phyloP scores from a whole-genome alignment of 805 yeast genomes.

The Yamadazyma sp. region DNA sequence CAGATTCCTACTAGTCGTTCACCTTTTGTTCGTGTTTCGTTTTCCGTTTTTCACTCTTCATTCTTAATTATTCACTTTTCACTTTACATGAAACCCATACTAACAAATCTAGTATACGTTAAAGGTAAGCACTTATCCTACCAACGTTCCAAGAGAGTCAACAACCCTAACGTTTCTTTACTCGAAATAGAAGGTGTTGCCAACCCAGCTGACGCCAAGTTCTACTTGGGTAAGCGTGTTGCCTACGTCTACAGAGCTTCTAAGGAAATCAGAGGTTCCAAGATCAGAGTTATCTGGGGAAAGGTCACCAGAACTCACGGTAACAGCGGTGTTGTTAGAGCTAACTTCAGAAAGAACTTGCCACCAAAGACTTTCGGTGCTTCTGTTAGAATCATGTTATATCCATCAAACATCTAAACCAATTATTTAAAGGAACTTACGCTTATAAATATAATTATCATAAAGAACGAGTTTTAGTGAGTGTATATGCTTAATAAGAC shows the following conservation, averaged over 20 bases:
- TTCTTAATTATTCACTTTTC: too few species aligned
- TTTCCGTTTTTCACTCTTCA: too few species aligned
- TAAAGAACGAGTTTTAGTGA: conserved; percentile 13
- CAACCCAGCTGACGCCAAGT: conserved; percentile 90
- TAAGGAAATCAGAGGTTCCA: conserved; percentile 97
- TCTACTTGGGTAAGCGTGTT: conserved; percentile 99
- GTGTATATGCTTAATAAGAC: conserved; percentile 10
- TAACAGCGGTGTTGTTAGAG: conserved; percentile 97
- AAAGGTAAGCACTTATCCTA: conserved; percentile 99
- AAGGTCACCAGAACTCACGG: conserved; percentile 99
- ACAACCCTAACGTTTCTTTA: conserved; percentile 97
- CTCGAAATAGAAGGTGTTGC: conserved; percentile 96
- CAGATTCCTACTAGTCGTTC: too few species aligned
- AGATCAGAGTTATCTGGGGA: conserved; percentile 99
- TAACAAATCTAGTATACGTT: conserved; percentile 81
- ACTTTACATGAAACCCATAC: conserved; percentile 20
- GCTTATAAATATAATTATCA: conserved; percentile 17
- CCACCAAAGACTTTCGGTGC: conserved; percentile 99
- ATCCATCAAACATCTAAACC: conserved; percentile 97
- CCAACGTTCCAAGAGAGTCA: conserved; percentile 98
- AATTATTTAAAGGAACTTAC: conserved; percentile 13
- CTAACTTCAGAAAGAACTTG: conserved; percentile 97
- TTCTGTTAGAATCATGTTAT: conserved; percentile 98
- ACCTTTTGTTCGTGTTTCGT: too few species aligned
- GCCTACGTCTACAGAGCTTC: conserved; percentile 99